Evolutionary conservation across 2,329 filamentous ascomycete species (phyloP).

Genomic region (Alternaria metachromatica): DNA sequence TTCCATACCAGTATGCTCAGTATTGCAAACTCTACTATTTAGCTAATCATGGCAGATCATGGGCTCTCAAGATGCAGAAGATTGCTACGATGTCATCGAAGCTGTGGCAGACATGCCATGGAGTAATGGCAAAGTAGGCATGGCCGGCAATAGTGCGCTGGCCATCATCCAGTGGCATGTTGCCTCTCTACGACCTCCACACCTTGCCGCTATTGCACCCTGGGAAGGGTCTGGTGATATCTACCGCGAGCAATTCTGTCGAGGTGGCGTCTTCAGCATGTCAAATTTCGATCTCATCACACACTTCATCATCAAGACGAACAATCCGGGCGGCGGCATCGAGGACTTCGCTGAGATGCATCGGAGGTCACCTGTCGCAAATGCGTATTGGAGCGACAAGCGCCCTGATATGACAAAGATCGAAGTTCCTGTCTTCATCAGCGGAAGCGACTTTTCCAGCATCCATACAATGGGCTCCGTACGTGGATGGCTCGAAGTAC

Average conservation of each 20-base stretch:
- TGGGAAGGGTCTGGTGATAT: slow-evolving; percentile 53
- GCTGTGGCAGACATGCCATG: slow-evolving; percentile 49
- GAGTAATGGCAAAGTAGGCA: slow-evolving; percentile 54
- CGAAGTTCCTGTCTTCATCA: slow-evolving; percentile 17
- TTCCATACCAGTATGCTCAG: slow-evolving; percentile 29
- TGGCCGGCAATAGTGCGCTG: slow-evolving; percentile 54
- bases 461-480: slow-evolving; percentile 22
- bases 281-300: slow-evolving; percentile 7
- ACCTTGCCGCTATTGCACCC: slow-evolving; percentile 52
- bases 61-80: slow-evolving; percentile 53
- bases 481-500: slow-evolving; percentile 5
- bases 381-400: slow-evolving; percentile 21
- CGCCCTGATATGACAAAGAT: slow-evolving; percentile 16
- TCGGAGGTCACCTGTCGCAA: slow-evolving; percentile 1
- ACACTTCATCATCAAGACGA: slow-evolving; percentile 7
- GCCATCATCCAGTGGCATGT: slow-evolving; percentile 53
- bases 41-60: slow-evolving; percentile 22
- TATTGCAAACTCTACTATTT: background rate
- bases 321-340: slow-evolving; percentile 2
- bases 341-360: slow-evolving; percentile 9
- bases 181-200: slow-evolving; percentile 51
- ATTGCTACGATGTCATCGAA: slow-evolving; percentile 12
- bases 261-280: slow-evolving; percentile 16
- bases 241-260: slow-evolving; percentile 13
- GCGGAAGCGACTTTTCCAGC: slow-evolving; percentile 14